phyloP scores from a whole-genome alignment of 2,329 filamentous ascomycete genomes.

The Colletotrichum euphorbiae region DNA sequence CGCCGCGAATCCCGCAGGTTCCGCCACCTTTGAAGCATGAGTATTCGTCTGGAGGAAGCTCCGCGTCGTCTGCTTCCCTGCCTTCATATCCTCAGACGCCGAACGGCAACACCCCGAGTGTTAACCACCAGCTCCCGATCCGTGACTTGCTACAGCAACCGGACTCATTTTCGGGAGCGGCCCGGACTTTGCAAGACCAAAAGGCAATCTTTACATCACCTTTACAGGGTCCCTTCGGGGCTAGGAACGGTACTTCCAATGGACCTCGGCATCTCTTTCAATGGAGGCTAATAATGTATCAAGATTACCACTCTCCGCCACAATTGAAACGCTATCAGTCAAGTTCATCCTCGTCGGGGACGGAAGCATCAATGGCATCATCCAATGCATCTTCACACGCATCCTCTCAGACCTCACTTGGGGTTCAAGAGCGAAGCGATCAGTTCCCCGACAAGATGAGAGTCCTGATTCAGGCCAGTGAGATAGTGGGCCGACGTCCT shows the following conservation, averaged over 20 bases:
- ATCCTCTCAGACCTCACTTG: conserved; percentile 30
- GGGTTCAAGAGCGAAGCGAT: conserved; percentile 37
- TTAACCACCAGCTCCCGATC: conserved; percentile 55
- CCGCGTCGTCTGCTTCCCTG: conserved; percentile 52
- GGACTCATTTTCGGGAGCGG: conserved; percentile 31
- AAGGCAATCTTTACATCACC: conserved; percentile 13
- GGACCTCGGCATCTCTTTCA: conserved; percentile 9
- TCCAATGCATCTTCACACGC: conserved; percentile 36
- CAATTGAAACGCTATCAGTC: conserved; percentile 34
- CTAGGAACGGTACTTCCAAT: conserved; percentile 28
- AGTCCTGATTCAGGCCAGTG: conserved; percentile 68
- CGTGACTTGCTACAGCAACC: conserved; percentile 56
- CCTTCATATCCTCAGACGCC: conserved; percentile 54
- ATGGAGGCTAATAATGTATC: conserved; percentile 29
- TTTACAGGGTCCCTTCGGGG: background rate
- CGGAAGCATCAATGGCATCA: conserved; percentile 32
- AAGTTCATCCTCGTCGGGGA: conserved; percentile 32
- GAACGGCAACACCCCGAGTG: conserved; percentile 56
- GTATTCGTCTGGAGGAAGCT: conserved; percentile 58
- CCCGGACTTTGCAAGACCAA: conserved; percentile 39
- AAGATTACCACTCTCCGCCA: conserved; percentile 38
- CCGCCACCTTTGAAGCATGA: conserved; percentile 59
- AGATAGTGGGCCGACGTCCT: conserved; percentile 64
- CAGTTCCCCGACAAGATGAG: conserved; percentile 66
- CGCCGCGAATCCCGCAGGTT: conserved; percentile 16